A percentile compares a stretch with the other conserved stretches of the same genome.
Evolutionary conservation across 2,329 filamentous ascomycete species (phyloP).

Genomic region (Verticillium isaacii): DNA sequence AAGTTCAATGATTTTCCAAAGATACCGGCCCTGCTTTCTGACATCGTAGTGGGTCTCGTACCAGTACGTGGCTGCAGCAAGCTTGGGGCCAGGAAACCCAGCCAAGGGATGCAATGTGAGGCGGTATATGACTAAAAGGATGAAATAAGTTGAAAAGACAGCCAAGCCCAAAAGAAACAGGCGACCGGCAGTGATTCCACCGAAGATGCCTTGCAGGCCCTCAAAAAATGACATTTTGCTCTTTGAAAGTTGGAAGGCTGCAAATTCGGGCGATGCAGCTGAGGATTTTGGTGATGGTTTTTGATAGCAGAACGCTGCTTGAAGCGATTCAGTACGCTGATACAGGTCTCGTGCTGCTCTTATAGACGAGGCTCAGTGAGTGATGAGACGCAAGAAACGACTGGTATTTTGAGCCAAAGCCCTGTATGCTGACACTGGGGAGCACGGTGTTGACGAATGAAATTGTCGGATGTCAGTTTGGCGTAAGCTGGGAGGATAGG

Average conservation of each 20-base stretch:
- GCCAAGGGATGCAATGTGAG: constrained; percentile 15
- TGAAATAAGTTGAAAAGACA: background rate
- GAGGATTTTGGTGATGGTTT: no score
- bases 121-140: constrained; percentile 12
- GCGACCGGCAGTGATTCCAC: background rate
- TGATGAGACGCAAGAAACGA: no score
- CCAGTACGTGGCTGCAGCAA: constrained; percentile 12
- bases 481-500: background rate
- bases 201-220: background rate
- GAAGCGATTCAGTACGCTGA: no score
- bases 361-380: background rate
- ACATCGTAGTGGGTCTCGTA: constrained; percentile 8
- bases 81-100: constrained; percentile 16
- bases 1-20: constrained; percentile 4
- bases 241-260: no score
- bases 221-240: no score
- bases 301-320: no score
- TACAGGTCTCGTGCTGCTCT: background rate
- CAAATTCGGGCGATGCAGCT: no score
- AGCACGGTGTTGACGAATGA: no score
- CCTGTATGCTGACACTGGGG: no score
- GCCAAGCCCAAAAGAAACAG: background rate
- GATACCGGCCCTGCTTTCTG: background rate
- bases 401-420: no score
- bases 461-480: background rate